Evolutionary conservation across 202 grass and related monocot species (phyloP), one percentile per base, ranked within the genome.

Genomic region (Panicum virgatum): DNA sequence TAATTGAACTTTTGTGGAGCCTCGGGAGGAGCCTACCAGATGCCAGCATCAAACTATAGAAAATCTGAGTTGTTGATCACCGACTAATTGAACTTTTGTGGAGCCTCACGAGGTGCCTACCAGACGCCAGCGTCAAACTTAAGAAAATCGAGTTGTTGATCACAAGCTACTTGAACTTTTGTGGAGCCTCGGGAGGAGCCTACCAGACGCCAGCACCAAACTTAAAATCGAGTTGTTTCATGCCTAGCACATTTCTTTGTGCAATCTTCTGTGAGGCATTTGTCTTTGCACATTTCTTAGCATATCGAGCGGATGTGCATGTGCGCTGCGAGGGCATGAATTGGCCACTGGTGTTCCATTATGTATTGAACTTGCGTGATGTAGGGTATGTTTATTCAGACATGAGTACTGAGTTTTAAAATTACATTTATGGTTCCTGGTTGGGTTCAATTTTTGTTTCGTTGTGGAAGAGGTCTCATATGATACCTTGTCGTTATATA

Each of bases 161-260:
- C 72, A 68, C 72, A 29, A 7, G 39, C 51, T 84, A 23, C 47
- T 61, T 45, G 64, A 70, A 42, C 29, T 84, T 29, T 12, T 62
- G 73, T 78, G 82, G 82, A 18, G 9, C 23, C 65, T 78, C 51
- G 73, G 73, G n/a, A 61, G 42, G 73, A 78, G 64, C 20, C 42
- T 78, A 40, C 73, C 73, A 47, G 32, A 70, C 40, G 53, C 53
- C 40, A 69, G 20, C 23, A 84, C 77, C 13, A 60, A 60, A 50
- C 73, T 84, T 58, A 84, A 15, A n/a, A 25, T 38, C 12, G 7
- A 62, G 0, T 1, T 0, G 23, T 29, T 18, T 19, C 9, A 1
- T 7, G 18, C 3, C 3, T 32, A 50, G 68, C 9, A 9, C 29
- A 3, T 52, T 70, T 47, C 13, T 47, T 14, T 47, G 26, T 29